Evolutionary conservation across 2,329 filamentous ascomycete species (phyloP), one percentile per base, ranked within the genome.

Genomic region (Ophiostoma perfectum): DNA sequence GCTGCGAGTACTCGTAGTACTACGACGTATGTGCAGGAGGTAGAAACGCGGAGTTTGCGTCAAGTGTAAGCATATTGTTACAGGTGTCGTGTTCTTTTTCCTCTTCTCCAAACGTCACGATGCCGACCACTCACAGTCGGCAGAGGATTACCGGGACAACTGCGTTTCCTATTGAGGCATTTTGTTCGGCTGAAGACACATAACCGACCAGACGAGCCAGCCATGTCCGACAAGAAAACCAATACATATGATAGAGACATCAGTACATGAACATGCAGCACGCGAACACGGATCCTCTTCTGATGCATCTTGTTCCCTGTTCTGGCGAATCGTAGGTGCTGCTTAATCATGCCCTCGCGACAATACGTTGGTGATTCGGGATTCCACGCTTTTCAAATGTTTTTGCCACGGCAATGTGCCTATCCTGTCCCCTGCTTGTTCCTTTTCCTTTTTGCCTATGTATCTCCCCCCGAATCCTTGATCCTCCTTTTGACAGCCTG

Each of bases 261-360:
- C n/a, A 27, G 8, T 55, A 55, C 7, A 14, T 14, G 4, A 14
- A 14, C 12, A 38, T 62, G n/a, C 47, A n/a, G 27, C 42, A 55
- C 5, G 44, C 44, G 18, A 62, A 66, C 67, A 27, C 27, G 27
- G 67, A 44, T 55, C 41, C 39, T 44, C 27, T 62, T 42, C 42
- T 45, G n/a, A 3, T 55, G 49, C 49, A 55, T 55, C 49, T 18
- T n/a, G 49, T 12, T 36, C 4, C 6, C 18, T 39, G 16, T 42
- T 16, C 47, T 27, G 58, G 58, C 68, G 71, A 71, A 72, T 72
- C 16, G 67, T 38, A 67, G 68, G 41, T 1, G 58, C 66, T 65
- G 67, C 60, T 70, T 71, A 70, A 68, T 65, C 66, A 70, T 66
- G 52, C 67, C 9, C 14, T 18, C 49, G n/a, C 66, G 52, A 47